phyloP scores from a whole-genome alignment of 192 early-diverging fungal species.

The Gamsiella multidivaricata region DNA sequence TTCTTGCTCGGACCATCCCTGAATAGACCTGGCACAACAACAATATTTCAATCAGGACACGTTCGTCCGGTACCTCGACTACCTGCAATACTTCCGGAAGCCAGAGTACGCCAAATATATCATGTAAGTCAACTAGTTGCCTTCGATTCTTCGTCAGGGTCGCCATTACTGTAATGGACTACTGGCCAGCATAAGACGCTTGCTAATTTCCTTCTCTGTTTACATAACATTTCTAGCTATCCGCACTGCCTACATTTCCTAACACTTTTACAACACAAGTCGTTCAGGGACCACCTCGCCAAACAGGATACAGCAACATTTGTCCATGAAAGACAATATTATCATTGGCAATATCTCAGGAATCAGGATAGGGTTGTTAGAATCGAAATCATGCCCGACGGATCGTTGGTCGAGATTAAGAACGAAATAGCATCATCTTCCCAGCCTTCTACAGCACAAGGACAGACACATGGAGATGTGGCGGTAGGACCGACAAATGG shows the following conservation, averaged over 20 bases:
- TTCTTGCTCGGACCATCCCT: background rate
- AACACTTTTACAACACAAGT: slow-evolving; percentile 82
- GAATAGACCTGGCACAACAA: slow-evolving; percentile 84
- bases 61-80: slow-evolving; percentile 91
- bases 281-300: slow-evolving; percentile 82
- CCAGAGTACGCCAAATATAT: slow-evolving; percentile 94
- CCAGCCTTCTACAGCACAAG: background rate
- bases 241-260: slow-evolving; percentile 90
- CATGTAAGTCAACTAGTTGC: slow-evolving; percentile 61
- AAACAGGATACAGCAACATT: slow-evolving; percentile 76
- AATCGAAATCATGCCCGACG: slow-evolving; percentile 52
- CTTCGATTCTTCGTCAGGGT: background rate
- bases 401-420: slow-evolving; percentile 39
- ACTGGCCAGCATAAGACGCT: background rate
- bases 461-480: background rate
- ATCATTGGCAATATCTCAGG: slow-evolving; percentile 75
- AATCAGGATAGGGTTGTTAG: slow-evolving; percentile 56
- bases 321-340: slow-evolving; percentile 84
- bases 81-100: slow-evolving; percentile 89
- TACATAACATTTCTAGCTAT: slow-evolving; percentile 65
- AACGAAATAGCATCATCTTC: slow-evolving; percentile 1
- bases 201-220: background rate
- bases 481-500: background rate
- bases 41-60: slow-evolving; percentile 84
- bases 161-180: background rate